A percentile compares a stretch with the other conserved stretches of the same genome.
Evolutionary conservation across 805 yeast species (phyloP).

Genomic region (Saccharomyces kudriavzevii): DNA sequence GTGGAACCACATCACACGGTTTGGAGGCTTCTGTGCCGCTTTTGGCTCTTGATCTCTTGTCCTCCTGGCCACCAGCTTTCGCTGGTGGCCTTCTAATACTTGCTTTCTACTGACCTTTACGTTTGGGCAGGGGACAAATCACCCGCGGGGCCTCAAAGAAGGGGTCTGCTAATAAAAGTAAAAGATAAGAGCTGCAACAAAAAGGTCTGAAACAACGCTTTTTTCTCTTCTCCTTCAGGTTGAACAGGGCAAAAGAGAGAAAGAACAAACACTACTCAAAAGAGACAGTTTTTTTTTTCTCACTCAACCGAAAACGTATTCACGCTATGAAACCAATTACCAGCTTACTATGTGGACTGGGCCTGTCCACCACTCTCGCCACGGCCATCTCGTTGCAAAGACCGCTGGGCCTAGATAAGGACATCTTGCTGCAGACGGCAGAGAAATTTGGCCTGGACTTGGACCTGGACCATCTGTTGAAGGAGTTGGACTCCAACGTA

Average conservation of each 20-base stretch:
- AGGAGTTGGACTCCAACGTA: neutral
- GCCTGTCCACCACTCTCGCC: neutral
- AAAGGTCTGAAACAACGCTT: neutral
- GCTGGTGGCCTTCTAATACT: neutral
- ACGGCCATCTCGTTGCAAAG: neutral
- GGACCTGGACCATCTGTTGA: neutral
- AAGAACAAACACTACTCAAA: neutral
- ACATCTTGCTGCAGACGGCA: neutral
- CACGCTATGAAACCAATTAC: neutral
- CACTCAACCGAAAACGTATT: neutral
- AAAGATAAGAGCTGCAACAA: neutral
- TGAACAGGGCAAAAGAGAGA: neutral
- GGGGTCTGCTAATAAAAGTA: neutral
- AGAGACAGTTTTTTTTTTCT: neutral
- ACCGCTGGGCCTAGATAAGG: neutral
- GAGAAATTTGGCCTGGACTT: neutral
- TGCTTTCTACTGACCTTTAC: neutral
- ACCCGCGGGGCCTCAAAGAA: neutral
- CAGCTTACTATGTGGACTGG: neutral
- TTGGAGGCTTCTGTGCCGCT: neutral
- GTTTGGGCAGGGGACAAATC: neutral
- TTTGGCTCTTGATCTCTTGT: neutral
- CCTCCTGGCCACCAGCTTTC: neutral
- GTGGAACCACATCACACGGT: neutral
- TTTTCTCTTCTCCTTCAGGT: neutral